Evolutionary conservation across 768 basidiomycete genomes (phyloP).

Genomic region (Dioszegia hungarica): DNA sequence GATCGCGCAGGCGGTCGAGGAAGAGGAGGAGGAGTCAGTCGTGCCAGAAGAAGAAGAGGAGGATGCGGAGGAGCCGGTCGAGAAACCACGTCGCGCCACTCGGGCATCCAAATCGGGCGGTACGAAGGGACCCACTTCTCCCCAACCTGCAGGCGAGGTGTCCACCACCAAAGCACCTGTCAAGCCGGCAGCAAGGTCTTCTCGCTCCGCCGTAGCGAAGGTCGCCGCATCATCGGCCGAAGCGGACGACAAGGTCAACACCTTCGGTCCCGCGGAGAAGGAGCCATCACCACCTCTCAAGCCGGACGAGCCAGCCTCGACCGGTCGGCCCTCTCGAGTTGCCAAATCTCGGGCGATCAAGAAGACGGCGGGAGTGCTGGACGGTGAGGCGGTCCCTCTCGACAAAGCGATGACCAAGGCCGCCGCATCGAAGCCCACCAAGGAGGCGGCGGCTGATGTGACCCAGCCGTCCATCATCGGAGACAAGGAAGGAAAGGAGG

Average conservation of each 20-base stretch:
- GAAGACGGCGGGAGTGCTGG: background rate
- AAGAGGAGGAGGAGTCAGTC: background rate
- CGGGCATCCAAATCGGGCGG: background rate
- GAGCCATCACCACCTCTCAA: too few relatives aligned
- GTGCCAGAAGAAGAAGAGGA: background rate
- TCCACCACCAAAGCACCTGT: background rate
- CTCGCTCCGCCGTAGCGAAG: too few relatives aligned
- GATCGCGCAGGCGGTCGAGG: background rate
- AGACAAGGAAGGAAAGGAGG: background rate
- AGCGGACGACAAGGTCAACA: too few relatives aligned
- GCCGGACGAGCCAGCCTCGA: too few relatives aligned
- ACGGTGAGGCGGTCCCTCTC: slow-evolving; percentile 1
- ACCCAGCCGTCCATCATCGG: background rate
- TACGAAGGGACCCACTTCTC: background rate
- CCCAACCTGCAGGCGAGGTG: background rate
- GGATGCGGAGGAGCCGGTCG: background rate
- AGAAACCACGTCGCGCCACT: background rate
- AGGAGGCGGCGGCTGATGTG: background rate
- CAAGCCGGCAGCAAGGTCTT: background rate
- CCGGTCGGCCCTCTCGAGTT: background rate
- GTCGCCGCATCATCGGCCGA: too few relatives aligned
- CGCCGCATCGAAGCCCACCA: background rate
- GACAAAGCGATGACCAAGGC: background rate
- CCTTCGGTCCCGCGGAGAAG: too few relatives aligned
- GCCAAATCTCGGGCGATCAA: background rate